Percentiles rank a stretch among this genome's conserved stretches.
Conservation (phyloP, 2,329 filamentous ascomycete genomes). For the Microcyclospora pomicola region DNA sequence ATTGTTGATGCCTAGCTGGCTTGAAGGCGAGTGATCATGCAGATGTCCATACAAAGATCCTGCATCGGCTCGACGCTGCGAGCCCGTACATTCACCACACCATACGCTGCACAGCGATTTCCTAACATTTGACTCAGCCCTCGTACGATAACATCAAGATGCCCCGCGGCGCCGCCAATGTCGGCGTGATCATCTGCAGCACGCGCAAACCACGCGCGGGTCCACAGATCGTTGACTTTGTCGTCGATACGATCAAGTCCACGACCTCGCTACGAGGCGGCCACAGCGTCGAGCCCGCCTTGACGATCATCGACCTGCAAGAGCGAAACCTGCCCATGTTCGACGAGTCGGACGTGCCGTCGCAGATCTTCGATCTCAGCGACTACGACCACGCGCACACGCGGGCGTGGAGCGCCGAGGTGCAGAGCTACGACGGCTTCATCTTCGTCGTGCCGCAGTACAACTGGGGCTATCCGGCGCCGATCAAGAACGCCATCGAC, state of each 20-base stretch:
- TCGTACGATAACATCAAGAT: no score
- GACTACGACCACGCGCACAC: constrained; percentile 30
- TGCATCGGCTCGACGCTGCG: no score
- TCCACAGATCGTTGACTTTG: constrained; percentile 1
- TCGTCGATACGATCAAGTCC: constrained; percentile 1
- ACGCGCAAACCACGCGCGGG: neutral
- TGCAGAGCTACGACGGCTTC: constrained; percentile 34
- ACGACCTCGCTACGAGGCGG: neutral
- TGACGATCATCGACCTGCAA: constrained; percentile 22
- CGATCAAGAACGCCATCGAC: constrained; percentile 49
- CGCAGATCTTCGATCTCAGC: constrained; percentile 6
- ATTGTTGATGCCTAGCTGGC: no score
- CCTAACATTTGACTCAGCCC: no score
- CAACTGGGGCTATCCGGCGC: constrained; percentile 41
- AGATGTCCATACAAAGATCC: no score
- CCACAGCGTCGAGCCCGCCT: neutral
- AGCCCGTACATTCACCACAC: no score
- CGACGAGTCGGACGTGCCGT: constrained; percentile 30
- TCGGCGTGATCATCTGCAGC: constrained; percentile 2
- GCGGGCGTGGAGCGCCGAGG: constrained; percentile 32
- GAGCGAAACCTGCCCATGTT: constrained; percentile 32
- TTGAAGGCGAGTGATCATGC: no score
- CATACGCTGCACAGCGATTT: no score
- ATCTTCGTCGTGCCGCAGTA: constrained; percentile 42
- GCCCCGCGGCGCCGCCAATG: neutral